A percentile compares a stretch with the other conserved stretches of the same genome.
Conservation (phyloP, 2,329 filamentous ascomycete genomes). For the Ambrosiella beaveri region DNA sequence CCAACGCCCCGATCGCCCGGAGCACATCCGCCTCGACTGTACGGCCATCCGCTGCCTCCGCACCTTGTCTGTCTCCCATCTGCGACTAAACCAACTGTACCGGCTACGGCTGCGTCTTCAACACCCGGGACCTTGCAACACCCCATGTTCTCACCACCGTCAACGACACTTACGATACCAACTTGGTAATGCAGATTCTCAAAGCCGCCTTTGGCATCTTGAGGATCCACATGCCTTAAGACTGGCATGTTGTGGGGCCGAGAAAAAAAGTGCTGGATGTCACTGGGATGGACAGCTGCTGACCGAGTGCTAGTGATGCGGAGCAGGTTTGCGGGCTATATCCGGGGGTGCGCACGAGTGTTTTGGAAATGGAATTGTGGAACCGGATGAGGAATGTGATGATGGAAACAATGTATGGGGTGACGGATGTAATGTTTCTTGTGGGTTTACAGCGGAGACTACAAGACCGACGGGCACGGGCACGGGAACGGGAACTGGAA, state of each 20-base stretch:
- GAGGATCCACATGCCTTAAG: not conserved
- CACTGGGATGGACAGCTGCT: not conserved
- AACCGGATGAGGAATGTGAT: conserved; percentile 6
- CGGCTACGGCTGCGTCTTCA: conserved; percentile 12
- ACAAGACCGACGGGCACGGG: not conserved
- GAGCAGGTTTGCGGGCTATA: conserved; percentile 8
- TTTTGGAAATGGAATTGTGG: conserved; percentile 10
- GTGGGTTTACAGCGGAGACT: not conserved
- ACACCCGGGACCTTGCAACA: not conserved
- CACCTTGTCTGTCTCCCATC: not conserved
- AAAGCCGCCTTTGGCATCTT: not conserved
- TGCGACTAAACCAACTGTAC: conserved; percentile 7
- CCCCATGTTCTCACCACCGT: not conserved
- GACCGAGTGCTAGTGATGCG: not conserved
- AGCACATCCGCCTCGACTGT: conserved; percentile 7
- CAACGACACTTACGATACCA: conserved; percentile 4
- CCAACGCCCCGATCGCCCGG: conserved; percentile 6
- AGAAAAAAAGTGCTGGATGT: not conserved
- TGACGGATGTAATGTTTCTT: conserved; percentile 3
- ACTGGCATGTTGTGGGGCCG: too few relatives aligned
- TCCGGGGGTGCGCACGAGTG: not conserved
- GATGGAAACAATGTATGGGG: conserved; percentile 2
- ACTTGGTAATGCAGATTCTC: conserved; percentile 11
- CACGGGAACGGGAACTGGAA: not conserved
- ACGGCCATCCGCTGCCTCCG: conserved; percentile 4